These are phyloP conservation scores for Rachicladosporium sp. DNA, from an alignment of 2,329 filamentous ascomycete species.

Conservation along the genomic window DNA sequence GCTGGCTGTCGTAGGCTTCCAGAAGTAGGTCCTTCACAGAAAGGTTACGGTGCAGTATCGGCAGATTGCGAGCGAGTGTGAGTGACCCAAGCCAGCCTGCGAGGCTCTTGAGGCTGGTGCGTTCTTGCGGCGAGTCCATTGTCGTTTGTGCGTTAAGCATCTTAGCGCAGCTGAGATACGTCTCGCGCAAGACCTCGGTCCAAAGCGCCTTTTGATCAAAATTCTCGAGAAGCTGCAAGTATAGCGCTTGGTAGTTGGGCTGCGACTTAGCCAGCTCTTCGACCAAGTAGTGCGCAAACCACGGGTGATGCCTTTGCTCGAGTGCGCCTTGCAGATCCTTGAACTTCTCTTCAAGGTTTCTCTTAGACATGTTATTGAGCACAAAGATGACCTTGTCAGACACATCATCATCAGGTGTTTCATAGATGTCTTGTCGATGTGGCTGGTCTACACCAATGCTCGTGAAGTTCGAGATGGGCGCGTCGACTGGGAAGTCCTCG, in stretches of 20 bases:
- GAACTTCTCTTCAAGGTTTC: conserved; percentile 75
- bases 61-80: conserved; percentile 85
- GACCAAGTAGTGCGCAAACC: conserved; percentile 92
- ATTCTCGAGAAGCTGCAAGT: conserved; percentile 75
- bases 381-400: conserved; percentile 94
- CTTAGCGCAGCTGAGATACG: conserved; percentile 71
- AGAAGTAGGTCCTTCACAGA: conserved; percentile 93
- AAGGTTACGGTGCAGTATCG: conserved; percentile 91
- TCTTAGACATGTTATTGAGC: conserved; percentile 88
- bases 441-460: conserved; percentile 67
- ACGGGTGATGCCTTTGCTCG: conserved; percentile 73
- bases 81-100: conserved; percentile 87
- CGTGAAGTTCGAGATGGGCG: conserved; percentile 58
- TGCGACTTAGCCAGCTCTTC: conserved; percentile 95
- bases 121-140: conserved; percentile 70
- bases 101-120: conserved; percentile 82
- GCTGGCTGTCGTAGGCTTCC: conserved; percentile 85
- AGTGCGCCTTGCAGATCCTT: conserved; percentile 68
- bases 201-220: conserved; percentile 70
- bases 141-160: conserved; percentile 86
- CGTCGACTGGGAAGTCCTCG: conserved; percentile 46
- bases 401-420: conserved; percentile 71
- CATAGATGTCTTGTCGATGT: conserved; percentile 50
- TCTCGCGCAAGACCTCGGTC: conserved; percentile 84
- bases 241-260: conserved; percentile 89